Evolutionary conservation across 2,329 filamentous ascomycete species (phyloP).

Genomic region (Simplicillium sp.): DNA sequence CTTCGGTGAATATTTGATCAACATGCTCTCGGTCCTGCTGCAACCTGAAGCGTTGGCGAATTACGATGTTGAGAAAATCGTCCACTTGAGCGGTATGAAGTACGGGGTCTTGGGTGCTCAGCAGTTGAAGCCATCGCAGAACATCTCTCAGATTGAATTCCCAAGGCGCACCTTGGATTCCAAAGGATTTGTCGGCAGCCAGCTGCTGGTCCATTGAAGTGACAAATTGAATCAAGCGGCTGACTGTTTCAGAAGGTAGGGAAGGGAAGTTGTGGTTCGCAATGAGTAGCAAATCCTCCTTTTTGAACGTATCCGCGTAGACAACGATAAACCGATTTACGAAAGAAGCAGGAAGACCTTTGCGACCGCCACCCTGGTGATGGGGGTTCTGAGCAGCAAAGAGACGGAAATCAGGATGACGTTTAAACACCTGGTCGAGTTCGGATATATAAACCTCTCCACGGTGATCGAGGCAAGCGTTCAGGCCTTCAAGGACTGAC

Average conservation of each 20-base stretch:
- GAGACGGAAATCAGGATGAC: slow-evolving; percentile 82
- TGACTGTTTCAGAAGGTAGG: slow-evolving; percentile 48
- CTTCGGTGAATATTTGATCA: slow-evolving; percentile 52
- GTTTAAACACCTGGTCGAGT: slow-evolving; percentile 84
- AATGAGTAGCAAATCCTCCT: slow-evolving; percentile 73
- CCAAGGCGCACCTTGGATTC: slow-evolving; percentile 69
- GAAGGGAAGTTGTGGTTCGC: slow-evolving; percentile 67
- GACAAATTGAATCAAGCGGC: slow-evolving; percentile 70
- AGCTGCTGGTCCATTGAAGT: slow-evolving; percentile 67
- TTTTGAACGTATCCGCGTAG: slow-evolving; percentile 82
- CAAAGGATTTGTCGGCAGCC: slow-evolving; percentile 47
- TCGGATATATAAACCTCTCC: slow-evolving; percentile 94
- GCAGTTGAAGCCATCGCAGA: slow-evolving; percentile 72
- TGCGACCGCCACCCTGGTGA: slow-evolving; percentile 90
- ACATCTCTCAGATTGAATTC: slow-evolving; percentile 92
- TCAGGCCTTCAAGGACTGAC: slow-evolving; percentile 89
- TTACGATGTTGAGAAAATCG: slow-evolving; percentile 74
- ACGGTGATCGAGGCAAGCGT: slow-evolving; percentile 92
- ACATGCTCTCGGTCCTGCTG: slow-evolving; percentile 58
- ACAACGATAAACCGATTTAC: slow-evolving; percentile 98
- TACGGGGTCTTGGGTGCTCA: slow-evolving; percentile 41
- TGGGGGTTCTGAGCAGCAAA: slow-evolving; percentile 98
- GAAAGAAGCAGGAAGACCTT: slow-evolving; percentile 89
- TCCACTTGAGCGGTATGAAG: slow-evolving; percentile 49
- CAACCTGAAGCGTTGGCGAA: slow-evolving; percentile 80